phyloP scores from a whole-genome alignment of 1,139 yeast genomes.

The Eremothecium sinecaudum region DNA sequence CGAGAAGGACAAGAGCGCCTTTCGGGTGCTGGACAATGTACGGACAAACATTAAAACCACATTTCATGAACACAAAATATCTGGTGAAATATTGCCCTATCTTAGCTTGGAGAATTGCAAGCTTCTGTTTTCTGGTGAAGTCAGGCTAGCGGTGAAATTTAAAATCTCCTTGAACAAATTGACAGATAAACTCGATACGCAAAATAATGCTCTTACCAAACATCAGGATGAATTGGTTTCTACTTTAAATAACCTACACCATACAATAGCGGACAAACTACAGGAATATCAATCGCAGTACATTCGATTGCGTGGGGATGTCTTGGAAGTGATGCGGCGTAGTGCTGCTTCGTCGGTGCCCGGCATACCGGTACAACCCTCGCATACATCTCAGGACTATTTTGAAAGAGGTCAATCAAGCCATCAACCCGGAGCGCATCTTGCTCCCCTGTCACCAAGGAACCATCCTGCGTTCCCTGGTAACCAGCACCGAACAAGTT shows the following conservation, averaged over 20 bases:
- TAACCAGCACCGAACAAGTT: constrained; percentile 4
- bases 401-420: constrained; percentile 7
- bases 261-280: constrained; percentile 20
- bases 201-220: constrained; percentile 5
- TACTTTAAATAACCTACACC: constrained; percentile 21
- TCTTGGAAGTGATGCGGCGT: constrained; percentile 24
- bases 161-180: constrained; percentile 37
- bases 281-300: constrained; percentile 28
- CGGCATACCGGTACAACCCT: neutral
- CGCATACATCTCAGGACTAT: constrained; percentile 9
- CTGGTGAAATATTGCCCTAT: constrained; percentile 52
- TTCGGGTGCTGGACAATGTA: too few relatives aligned
- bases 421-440: constrained; percentile 1
- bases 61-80: constrained; percentile 47
- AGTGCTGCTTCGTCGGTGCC: constrained; percentile 9
- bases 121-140: constrained; percentile 44
- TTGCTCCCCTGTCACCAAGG: constrained; percentile 2
- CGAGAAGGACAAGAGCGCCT: too few relatives aligned
- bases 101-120: constrained; percentile 50
- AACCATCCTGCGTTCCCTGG: neutral
- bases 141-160: constrained; percentile 39
- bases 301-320: constrained; percentile 24
- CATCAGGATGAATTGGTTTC: constrained; percentile 20
- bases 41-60: constrained; percentile 1
- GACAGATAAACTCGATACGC: constrained; percentile 8